A percentile compares a stretch with the other conserved stretches of the same genome.
These are phyloP conservation scores for Candida parachauliodes DNA, from an alignment of 805 yeast genomes.

Conservation along the genomic window DNA sequence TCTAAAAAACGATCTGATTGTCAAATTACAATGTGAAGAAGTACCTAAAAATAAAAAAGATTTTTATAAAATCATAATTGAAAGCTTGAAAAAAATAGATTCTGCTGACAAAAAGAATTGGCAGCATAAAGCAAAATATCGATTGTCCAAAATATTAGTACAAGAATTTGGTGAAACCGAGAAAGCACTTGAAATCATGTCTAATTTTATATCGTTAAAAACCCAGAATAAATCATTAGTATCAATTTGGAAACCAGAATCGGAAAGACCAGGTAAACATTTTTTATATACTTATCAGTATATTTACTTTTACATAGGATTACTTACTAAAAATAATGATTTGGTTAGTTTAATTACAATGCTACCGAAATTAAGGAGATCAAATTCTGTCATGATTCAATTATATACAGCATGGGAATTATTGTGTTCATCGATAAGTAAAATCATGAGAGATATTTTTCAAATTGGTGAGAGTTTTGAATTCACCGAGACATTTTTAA, in stretches of 20 bases:
- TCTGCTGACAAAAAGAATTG: constrained; percentile 75
- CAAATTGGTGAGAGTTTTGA: constrained; percentile 38
- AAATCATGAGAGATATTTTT: constrained; percentile 45
- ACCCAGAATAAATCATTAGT: constrained; percentile 68
- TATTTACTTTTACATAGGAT: constrained; percentile 55
- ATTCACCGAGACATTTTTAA: constrained; percentile 51
- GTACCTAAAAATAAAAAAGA: constrained; percentile 10
- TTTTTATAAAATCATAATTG: constrained; percentile 41
- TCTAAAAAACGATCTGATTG: constrained; percentile 36
- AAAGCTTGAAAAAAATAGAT: constrained; percentile 45
- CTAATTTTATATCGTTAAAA: constrained; percentile 58
- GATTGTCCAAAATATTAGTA: constrained; percentile 60
- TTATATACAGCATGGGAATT: constrained; percentile 65
- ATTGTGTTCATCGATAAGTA: constrained; percentile 49
- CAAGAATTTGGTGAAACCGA: constrained; percentile 51
- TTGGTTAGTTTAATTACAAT: constrained; percentile 56
- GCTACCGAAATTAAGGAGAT: constrained; percentile 71
- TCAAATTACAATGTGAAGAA: constrained; percentile 7
- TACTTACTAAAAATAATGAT: constrained; percentile 54
- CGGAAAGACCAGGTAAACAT: constrained; percentile 90
- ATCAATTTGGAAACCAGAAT: constrained; percentile 90
- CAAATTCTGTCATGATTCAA: constrained; percentile 71
- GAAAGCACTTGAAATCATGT: constrained; percentile 63
- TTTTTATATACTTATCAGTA: constrained; percentile 74
- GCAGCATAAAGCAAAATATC: constrained; percentile 83